Conservation (phyloP, 139 green algal genomes). For the Ettlia oleoabundans region DNA sequence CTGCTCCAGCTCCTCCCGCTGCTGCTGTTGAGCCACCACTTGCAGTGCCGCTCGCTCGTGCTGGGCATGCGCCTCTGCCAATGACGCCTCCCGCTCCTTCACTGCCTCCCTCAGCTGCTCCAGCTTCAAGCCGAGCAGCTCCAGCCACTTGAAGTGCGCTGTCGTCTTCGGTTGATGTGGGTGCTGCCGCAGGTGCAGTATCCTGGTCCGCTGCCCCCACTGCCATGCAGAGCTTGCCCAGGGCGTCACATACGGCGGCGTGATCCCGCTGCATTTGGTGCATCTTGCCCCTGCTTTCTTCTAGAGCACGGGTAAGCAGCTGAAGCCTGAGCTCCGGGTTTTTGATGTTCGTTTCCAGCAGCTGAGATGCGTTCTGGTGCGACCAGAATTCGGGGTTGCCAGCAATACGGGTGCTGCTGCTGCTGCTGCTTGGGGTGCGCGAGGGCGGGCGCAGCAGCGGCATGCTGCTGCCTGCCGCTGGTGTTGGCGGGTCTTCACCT, state of each 20-base stretch:
- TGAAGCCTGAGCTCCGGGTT: slow-evolving; percentile 21
- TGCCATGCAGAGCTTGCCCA: background rate
- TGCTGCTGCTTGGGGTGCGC: background rate
- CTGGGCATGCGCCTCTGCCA: background rate
- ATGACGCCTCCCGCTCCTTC: background rate
- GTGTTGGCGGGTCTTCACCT: too few species aligned
- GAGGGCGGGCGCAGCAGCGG: background rate
- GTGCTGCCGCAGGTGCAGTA: background rate
- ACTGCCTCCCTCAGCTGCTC: background rate
- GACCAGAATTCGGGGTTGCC: background rate
- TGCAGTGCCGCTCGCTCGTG: slow-evolving; percentile 3
- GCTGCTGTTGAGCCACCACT: background rate
- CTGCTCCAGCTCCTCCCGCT: slow-evolving; percentile 2
- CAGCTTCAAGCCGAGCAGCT: slow-evolving; percentile 16
- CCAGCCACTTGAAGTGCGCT: background rate
- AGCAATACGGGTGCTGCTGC: background rate
- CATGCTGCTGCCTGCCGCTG: background rate
- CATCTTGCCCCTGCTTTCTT: slow-evolving; percentile 15
- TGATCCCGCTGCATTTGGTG: background rate
- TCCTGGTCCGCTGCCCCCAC: background rate
- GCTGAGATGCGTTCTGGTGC: background rate
- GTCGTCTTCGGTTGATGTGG: background rate
- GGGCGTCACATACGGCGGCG: background rate
- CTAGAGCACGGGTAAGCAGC: slow-evolving; percentile 11
- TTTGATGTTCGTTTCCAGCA: background rate